Conservation (phyloP, 1,139 yeast species). For the Yamadazyma siamensis region DNA sequence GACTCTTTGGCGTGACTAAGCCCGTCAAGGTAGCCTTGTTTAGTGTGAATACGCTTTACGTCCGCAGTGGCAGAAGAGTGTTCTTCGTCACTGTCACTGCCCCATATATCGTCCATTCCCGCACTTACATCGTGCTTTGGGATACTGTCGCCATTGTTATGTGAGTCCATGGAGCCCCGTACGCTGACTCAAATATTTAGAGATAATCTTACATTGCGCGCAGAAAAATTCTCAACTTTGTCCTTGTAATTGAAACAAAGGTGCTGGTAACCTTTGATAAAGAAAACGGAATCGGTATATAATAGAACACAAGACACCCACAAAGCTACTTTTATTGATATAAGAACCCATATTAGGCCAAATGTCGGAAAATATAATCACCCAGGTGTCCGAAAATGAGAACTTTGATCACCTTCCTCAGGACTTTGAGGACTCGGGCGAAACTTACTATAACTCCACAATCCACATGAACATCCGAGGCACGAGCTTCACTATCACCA, state of each 20-base stretch:
- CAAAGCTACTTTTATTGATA: too few relatives aligned
- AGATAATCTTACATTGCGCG: too few relatives aligned
- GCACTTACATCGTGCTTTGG: neutral
- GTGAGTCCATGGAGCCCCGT: too few relatives aligned
- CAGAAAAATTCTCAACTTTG: constrained; percentile 3
- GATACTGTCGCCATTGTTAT: too few relatives aligned
- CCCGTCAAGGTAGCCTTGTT: constrained; percentile 86
- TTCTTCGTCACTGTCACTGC: constrained; percentile 31
- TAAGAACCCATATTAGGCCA: too few relatives aligned
- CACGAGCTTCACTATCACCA: constrained; percentile 60
- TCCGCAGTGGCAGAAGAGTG: constrained; percentile 26
- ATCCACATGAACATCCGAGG: constrained; percentile 70
- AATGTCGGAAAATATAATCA: constrained; percentile 49
- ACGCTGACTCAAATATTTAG: too few relatives aligned
- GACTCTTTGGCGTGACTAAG: constrained; percentile 64
- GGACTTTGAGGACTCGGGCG: constrained; percentile 22
- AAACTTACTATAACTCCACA: constrained; percentile 57
- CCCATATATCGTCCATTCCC: constrained; percentile 41
- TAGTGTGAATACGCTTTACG: constrained; percentile 60
- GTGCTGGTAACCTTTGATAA: constrained; percentile 16
- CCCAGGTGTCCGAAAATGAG: constrained; percentile 58
- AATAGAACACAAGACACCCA: neutral
- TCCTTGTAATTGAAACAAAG: constrained; percentile 5
- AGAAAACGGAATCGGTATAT: neutral
- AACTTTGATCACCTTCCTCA: constrained; percentile 17